phyloP scores from a whole-genome alignment of 495 filamentous ascomycete species.

The Aspergillus panamensis region DNA sequence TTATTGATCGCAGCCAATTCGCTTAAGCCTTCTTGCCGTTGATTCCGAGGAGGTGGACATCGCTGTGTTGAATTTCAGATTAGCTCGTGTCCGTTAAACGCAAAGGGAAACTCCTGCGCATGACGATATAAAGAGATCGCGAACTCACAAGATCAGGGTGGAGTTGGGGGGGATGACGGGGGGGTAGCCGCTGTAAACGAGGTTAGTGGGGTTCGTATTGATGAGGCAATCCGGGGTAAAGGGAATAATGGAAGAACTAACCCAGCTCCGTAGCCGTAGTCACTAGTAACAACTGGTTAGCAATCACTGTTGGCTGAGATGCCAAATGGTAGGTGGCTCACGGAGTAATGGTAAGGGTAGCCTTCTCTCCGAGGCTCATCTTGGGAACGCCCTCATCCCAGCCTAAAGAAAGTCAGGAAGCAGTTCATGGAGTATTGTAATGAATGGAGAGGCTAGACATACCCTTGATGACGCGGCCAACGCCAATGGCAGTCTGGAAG shows the following conservation, averaged over 20 bases:
- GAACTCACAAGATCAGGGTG: conserved; percentile 52
- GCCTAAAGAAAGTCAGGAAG: conserved; percentile 43
- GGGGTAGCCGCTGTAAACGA: conserved; percentile 56
- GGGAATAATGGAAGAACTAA: conserved; percentile 35
- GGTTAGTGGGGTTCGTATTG: background rate
- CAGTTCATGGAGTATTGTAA: background rate
- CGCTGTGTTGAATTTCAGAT: conserved; percentile 8
- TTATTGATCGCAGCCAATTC: no score
- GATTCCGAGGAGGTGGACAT: conserved; percentile 45
- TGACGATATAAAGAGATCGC: background rate
- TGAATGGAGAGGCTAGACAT: conserved; percentile 9
- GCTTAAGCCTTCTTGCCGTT: conserved; percentile 16
- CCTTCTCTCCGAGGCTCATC: conserved; percentile 80
- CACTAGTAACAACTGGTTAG: conserved; percentile 47
- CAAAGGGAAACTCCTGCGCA: conserved; percentile 8
- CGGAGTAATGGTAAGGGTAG: conserved; percentile 72
- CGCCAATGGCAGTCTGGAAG: conserved; percentile 66
- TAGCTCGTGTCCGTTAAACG: background rate
- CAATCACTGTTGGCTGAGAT: conserved; percentile 1
- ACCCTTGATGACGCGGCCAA: conserved; percentile 79
- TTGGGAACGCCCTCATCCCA: conserved; percentile 82
- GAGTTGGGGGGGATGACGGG: conserved; percentile 54
- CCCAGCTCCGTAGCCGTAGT: conserved; percentile 75
- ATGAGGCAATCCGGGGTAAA: background rate
- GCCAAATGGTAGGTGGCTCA: conserved; percentile 38